Conservation (phyloP, 2,329 filamentous ascomycete species). For the Fusarium tuaranense region DNA sequence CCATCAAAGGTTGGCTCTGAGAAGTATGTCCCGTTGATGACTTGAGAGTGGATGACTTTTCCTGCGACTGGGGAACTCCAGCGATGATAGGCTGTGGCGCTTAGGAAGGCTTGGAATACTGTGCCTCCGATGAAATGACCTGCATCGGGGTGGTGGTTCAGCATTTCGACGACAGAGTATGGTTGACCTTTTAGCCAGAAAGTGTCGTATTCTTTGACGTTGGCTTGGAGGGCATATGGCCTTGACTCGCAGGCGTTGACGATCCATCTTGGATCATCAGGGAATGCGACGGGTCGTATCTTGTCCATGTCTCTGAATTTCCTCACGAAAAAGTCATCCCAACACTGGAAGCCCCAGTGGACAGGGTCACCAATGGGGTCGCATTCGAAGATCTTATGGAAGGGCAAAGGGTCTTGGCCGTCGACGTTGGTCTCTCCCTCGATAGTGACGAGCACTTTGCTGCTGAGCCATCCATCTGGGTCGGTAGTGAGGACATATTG, state of each 20-base stretch:
- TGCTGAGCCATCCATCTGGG: slow-evolving; percentile 1
- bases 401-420: background rate
- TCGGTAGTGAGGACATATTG: background rate
- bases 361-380: background rate
- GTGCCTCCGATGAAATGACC: slow-evolving; percentile 68
- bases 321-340: slow-evolving; percentile 23
- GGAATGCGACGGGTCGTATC: background rate
- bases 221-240: slow-evolving; percentile 59
- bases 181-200: slow-evolving; percentile 77
- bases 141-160: slow-evolving; percentile 61
- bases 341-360: slow-evolving; percentile 8
- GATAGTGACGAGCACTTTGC: background rate
- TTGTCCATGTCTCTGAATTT: slow-evolving; percentile 6
- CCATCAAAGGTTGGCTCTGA: slow-evolving; percentile 55
- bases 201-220: slow-evolving; percentile 63
- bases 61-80: slow-evolving; percentile 75
- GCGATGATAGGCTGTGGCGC: slow-evolving; percentile 72
- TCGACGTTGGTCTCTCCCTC: slow-evolving; percentile 14
- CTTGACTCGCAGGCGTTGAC: slow-evolving; percentile 60
- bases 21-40: slow-evolving; percentile 72
- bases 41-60: slow-evolving; percentile 48
- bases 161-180: slow-evolving; percentile 71
- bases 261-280: slow-evolving; percentile 6
- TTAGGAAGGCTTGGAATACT: slow-evolving; percentile 76
- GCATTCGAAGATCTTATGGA: slow-evolving; percentile 19